phyloP scores from a whole-genome alignment of 1,284 basidiomycete genomes.

The Mycosarcoma mackinlayi region DNA sequence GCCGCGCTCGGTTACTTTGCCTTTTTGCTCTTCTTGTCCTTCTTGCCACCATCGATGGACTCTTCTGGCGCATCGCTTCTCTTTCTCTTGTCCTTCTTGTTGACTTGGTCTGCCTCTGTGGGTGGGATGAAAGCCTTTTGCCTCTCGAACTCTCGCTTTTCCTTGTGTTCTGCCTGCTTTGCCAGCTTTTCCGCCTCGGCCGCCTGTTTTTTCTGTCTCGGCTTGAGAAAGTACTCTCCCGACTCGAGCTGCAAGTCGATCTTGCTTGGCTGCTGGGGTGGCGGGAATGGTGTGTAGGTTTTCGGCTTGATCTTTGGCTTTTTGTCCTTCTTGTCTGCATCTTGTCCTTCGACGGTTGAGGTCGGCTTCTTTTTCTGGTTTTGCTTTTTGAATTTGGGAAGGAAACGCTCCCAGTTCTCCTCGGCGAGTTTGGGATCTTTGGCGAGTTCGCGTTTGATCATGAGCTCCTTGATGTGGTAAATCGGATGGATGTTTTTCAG shows the following conservation, averaged over 20 bases:
- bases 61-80: constrained; percentile 1
- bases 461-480: constrained; percentile 99
- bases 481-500: constrained; percentile 99
- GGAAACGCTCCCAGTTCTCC: constrained; percentile 97
- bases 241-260: constrained; percentile 93
- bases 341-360: constrained; percentile 26
- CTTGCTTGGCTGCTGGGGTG: constrained; percentile 91
- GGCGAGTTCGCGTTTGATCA: constrained; percentile 97
- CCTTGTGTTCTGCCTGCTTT: constrained; percentile 54
- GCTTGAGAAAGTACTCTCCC: constrained; percentile 77
- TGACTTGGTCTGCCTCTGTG: constrained; percentile 30
- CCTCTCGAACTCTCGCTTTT: constrained; percentile 52
- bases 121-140: constrained; percentile 54
- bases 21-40: constrained; percentile 39
- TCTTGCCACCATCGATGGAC: neutral
- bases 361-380: constrained; percentile 79
- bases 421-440: constrained; percentile 95
- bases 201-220: constrained; percentile 76
- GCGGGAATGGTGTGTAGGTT: constrained; percentile 98
- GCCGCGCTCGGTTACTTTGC: constrained; percentile 4
- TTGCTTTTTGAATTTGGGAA: constrained; percentile 93
- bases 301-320: constrained; percentile 77
- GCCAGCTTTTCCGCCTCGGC: constrained; percentile 40
- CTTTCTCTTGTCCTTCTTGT: constrained; percentile 22
- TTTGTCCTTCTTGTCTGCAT: constrained; percentile 70